These are phyloP conservation scores for Mortierella sp. DNA, from an alignment of 371 early-diverging fungal species.

Conservation along the genomic window DNA sequence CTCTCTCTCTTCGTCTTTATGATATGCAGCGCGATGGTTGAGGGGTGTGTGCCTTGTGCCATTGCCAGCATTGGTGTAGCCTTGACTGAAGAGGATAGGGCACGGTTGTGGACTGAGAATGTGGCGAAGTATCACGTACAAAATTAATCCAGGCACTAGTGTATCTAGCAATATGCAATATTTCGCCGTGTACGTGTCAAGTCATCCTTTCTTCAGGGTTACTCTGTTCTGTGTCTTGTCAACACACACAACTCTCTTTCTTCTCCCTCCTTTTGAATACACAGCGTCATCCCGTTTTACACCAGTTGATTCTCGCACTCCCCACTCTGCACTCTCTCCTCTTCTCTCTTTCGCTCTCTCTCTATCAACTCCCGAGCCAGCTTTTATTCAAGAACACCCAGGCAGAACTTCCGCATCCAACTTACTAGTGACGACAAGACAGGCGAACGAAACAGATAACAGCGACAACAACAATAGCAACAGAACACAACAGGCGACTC, in stretches of 20 bases:
- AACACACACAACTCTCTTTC: not conserved
- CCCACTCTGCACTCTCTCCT: not conserved
- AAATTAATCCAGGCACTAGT: not conserved
- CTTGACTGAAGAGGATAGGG: not conserved
- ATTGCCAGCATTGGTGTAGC: not conserved
- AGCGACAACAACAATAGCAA: not conserved
- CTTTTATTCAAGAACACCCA: not conserved
- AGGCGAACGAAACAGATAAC: not conserved
- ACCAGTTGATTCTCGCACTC: constrained; percentile 3
- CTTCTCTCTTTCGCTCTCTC: not conserved
- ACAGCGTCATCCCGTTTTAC: not conserved
- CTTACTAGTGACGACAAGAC: not conserved
- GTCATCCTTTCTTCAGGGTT: not conserved
- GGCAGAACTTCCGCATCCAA: not conserved
- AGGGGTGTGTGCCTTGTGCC: too few relatives aligned
- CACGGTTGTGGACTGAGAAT: not conserved
- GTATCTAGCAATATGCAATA: too few relatives aligned
- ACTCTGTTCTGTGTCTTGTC: not conserved
- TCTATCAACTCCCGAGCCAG: not conserved
- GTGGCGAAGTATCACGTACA: constrained; percentile 7
- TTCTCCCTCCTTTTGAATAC: not conserved
- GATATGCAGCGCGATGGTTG: too few relatives aligned
- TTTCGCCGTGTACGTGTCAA: not conserved
- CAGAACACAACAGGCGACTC: constrained; percentile 1
- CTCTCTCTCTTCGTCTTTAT: too few relatives aligned